phyloP scores from a whole-genome alignment of 768 basidiomycete genomes.

The Panaeolus cyanescens region DNA sequence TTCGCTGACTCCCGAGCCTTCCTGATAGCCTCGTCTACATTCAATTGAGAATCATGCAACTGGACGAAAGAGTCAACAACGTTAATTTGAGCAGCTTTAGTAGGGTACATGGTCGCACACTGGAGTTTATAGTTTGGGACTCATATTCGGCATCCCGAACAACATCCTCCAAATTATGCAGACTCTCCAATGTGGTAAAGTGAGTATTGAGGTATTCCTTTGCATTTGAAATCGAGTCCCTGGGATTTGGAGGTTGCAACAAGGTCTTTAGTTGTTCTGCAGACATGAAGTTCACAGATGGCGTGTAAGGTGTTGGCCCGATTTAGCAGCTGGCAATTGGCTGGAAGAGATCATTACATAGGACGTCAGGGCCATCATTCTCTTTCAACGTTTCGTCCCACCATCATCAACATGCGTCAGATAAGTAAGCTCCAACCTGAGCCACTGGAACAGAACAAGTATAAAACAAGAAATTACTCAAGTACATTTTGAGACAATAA shows the following conservation, averaged over 20 bases:
- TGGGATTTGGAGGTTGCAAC: conserved; percentile 47
- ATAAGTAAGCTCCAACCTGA: not conserved
- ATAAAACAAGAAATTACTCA: not conserved
- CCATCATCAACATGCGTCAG: not conserved
- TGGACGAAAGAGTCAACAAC: conserved; percentile 44
- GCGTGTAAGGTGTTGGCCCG: conserved; percentile 10
- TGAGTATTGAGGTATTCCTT: conserved; percentile 43
- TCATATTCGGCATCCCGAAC: conserved; percentile 44
- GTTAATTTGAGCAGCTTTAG: conserved; percentile 32
- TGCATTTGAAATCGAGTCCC: conserved; percentile 36
- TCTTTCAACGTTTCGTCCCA: not conserved
- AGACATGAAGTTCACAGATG: conserved; percentile 20
- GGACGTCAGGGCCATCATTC: not conserved
- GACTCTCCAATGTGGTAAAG: conserved; percentile 50
- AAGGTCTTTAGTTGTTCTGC: conserved; percentile 45
- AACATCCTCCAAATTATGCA: conserved; percentile 45
- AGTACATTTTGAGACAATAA: no score
- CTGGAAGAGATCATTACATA: not conserved
- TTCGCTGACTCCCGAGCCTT: conserved; percentile 49
- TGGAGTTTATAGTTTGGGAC: conserved; percentile 41
- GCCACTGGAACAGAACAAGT: not conserved
- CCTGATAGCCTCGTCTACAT: conserved; percentile 46
- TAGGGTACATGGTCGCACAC: conserved; percentile 38
- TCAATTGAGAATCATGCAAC: conserved; percentile 55
- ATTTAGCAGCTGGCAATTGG: not conserved